These are phyloP conservation scores for Aspergillus olivimuriae DNA, from an alignment of 495 filamentous ascomycete species.

Conservation along the genomic window DNA sequence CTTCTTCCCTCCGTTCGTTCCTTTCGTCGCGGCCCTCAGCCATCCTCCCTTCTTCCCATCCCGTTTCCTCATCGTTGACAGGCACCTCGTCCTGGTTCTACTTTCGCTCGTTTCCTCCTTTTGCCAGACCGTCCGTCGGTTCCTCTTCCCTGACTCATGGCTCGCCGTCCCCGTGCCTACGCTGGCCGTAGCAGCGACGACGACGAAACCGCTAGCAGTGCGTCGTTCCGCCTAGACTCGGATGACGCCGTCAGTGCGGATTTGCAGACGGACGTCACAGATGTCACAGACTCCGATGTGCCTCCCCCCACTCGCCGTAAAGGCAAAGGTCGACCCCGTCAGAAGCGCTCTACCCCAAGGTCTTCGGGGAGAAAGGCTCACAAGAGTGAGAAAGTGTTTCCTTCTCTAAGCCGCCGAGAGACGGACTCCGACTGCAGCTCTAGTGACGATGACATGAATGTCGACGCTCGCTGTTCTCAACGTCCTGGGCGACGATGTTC, in stretches of 20 bases:
- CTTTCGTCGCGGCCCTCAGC: no score
- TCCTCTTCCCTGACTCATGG: not conserved
- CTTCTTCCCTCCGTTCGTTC: not conserved
- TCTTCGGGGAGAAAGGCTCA: not conserved
- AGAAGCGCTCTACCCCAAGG: not conserved
- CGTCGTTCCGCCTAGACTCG: not conserved
- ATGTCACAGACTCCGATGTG: not conserved
- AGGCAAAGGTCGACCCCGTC: not conserved
- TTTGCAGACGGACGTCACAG: not conserved
- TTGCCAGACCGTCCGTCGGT: not conserved
- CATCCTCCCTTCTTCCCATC: not conserved
- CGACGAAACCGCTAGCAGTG: not conserved
- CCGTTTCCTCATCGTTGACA: not conserved
- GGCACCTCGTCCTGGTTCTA: not conserved
- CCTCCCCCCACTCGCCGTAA: not conserved
- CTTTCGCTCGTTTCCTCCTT: not conserved
- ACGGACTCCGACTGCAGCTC: slow-evolving; percentile 1
- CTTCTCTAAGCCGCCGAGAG: not conserved
- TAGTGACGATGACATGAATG: slow-evolving; percentile 1
- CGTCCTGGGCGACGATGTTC: slow-evolving; percentile 1
- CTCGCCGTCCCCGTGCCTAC: not conserved
- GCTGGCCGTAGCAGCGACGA: not conserved
- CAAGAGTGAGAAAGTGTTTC: not conserved
- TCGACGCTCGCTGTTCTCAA: slow-evolving; percentile 1
- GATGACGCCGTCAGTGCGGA: not conserved